phyloP scores from a whole-genome alignment of 768 basidiomycete genomes.

The Russula brevipes region DNA sequence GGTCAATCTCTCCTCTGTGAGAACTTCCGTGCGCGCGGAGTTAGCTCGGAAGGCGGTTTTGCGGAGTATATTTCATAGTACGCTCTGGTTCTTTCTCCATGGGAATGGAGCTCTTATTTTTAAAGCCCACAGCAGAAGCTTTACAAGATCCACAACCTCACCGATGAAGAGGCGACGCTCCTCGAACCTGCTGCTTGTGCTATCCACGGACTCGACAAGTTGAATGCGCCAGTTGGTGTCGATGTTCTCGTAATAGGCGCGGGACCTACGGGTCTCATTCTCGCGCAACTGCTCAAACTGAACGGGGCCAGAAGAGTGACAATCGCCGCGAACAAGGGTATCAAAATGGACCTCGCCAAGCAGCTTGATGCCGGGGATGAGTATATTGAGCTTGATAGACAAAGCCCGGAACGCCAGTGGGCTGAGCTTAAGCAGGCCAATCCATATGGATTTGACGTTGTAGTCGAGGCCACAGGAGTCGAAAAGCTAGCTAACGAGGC shows the following conservation, averaged over 20 bases:
- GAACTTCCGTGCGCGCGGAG: slow-evolving; percentile 75
- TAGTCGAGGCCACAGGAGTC: slow-evolving; percentile 75
- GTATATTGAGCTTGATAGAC: slow-evolving; percentile 79
- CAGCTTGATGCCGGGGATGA: slow-evolving; percentile 75
- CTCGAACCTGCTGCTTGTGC: slow-evolving; percentile 90
- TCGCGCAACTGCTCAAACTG: slow-evolving; percentile 81
- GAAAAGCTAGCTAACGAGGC: slow-evolving; percentile 83
- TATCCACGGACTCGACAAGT: slow-evolving; percentile 86
- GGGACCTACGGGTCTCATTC: slow-evolving; percentile 89
- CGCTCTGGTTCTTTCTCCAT: slow-evolving; percentile 29
- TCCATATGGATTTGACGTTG: slow-evolving; percentile 88
- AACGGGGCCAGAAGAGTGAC: slow-evolving; percentile 80
- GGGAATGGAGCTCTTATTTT: neutral
- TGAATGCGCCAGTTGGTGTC: slow-evolving; percentile 73
- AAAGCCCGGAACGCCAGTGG: slow-evolving; percentile 75
- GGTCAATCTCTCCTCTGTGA: slow-evolving; percentile 82
- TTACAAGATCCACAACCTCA: slow-evolving; percentile 84
- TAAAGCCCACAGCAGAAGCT: slow-evolving; percentile 66
- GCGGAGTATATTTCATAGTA: slow-evolving; percentile 86
- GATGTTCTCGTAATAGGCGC: slow-evolving; percentile 84
- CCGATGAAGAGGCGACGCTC: slow-evolving; percentile 82
- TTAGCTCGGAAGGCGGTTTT: slow-evolving; percentile 80
- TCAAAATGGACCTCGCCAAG: slow-evolving; percentile 85
- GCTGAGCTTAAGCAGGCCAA: slow-evolving; percentile 71
- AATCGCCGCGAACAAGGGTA: slow-evolving; percentile 84